Evolutionary conservation across 2,329 filamentous ascomycete species (phyloP), one percentile per base, ranked within the genome.

Genomic region (Xylaria digitata): DNA sequence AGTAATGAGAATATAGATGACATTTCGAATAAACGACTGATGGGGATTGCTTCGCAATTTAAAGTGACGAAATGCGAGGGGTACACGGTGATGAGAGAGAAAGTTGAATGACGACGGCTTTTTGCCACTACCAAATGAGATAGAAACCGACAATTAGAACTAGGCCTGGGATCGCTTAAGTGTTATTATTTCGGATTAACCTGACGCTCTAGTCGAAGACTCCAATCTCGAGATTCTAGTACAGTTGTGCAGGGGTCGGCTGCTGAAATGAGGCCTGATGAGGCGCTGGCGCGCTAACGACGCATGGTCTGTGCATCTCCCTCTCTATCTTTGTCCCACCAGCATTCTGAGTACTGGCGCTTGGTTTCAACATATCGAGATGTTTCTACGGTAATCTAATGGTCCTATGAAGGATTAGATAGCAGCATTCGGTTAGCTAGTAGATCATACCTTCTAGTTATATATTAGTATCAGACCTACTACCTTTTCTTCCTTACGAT

Each of bases 1-100:
- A 89, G 80, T 66, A 89, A 75, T 32, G 86, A 85, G 34, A 89
- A 75, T 9, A 89, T 75, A 26, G 84, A 83, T 55, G 84, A 80
- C 86, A 88, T 77, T 53, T 55, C 68, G 23, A 19, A 32, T 43
- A 23, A 37, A 9, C 59, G 55, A 42, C 50, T 50, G 61, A 63
- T 52, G 11, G 65, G 21, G n/a, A 15, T 17, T 23, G 6, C 8
- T 42, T 43, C 30, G 34, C 34, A 15, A 9, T 30, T 17, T 42
- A 11, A 17, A 34, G 48, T 32, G 7, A 1, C 15, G 23, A 17
- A 17, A 37, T 13, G 3, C 8, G 50, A 30, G 40, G 34, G 21
- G 17, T 42, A 34, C 7, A 7, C 43, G 11, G 32, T 11, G 34
- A 17, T 30, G 13, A n/a, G 23, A 48, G 5, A 7, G 23, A 48